These are phyloP conservation scores for Clausena lansium DNA, from an alignment of 345 rosid genomes.

Conservation along the genomic window DNA sequence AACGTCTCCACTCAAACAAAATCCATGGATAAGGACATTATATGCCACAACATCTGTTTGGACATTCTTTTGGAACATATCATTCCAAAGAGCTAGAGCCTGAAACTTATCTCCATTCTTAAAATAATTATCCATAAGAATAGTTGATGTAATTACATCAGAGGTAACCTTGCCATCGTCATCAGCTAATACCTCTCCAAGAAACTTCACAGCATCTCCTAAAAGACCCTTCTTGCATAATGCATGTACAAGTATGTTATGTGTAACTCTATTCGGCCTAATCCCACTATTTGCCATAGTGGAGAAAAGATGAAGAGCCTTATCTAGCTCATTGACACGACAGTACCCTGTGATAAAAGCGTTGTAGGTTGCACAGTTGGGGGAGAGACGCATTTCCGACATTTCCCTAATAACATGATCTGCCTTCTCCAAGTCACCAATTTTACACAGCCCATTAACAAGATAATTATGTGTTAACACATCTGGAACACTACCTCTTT, in stretches of 20 bases:
- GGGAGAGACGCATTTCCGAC: constrained; percentile 63
- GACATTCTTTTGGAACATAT: constrained; percentile 30
- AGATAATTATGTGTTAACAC: constrained; percentile 65
- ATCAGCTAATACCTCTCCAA: constrained; percentile 41
- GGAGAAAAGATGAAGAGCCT: constrained; percentile 49
- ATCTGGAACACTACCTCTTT: constrained; percentile 52
- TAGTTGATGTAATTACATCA: constrained; percentile 54
- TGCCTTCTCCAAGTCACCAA: constrained; percentile 49
- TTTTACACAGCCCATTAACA: constrained; percentile 55
- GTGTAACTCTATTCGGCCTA: constrained; percentile 59
- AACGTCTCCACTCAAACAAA: constrained; percentile 37
- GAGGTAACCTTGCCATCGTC: constrained; percentile 30
- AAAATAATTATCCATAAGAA: constrained; percentile 66
- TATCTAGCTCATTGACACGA: constrained; percentile 45
- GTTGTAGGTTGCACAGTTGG: constrained; percentile 64
- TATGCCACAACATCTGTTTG: constrained; percentile 48
- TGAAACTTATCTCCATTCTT: constrained; percentile 51
- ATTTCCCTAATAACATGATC: constrained; percentile 62
- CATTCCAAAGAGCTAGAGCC: constrained; percentile 52
- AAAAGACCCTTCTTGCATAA: constrained; percentile 59
- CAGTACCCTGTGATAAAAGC: constrained; percentile 58
- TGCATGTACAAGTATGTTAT: constrained; percentile 61
- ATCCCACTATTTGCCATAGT: constrained; percentile 49
- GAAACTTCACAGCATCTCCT: constrained; percentile 46
- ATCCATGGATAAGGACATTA: constrained; percentile 70